A percentile compares a stretch with the other conserved stretches of the same genome.
phyloP scores from a whole-genome alignment of 140 eudicot species.

The Ambrosia hybrid region DNA sequence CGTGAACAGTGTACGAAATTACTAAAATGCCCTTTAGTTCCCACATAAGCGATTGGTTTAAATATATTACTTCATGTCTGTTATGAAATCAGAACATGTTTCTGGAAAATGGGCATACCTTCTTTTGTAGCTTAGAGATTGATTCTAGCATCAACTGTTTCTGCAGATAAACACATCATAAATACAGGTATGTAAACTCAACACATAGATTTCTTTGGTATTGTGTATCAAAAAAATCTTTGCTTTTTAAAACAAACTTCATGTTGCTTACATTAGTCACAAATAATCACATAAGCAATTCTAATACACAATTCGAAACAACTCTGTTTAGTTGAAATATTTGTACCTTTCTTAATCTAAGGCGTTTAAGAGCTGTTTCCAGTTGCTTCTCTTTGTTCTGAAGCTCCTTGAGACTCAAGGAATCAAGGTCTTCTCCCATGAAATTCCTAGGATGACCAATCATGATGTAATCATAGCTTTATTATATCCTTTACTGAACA shows the following conservation, averaged over 20 bases:
- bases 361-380: conserved; percentile 62
- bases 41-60: background rate
- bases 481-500: background rate
- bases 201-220: background rate
- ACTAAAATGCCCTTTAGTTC: background rate
- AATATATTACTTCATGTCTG: background rate
- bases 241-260: background rate
- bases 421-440: conserved; percentile 78
- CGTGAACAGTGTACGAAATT: background rate
- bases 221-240: background rate
- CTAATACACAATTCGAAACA: background rate
- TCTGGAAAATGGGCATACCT: conserved; percentile 38
- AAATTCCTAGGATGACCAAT: conserved; percentile 46
- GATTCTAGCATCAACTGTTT: conserved; percentile 67
- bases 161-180: conserved; percentile 37
- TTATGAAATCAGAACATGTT: background rate
- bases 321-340: background rate
- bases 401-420: conserved; percentile 69
- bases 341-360: conserved; percentile 66
- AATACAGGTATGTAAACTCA: background rate
- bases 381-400: conserved; percentile 79
- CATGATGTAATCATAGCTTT: background rate
- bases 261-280: background rate
- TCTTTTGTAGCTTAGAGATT: conserved; percentile 61
- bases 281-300: background rate